Base-by-base conservation (phyloP, 306 rosid genomes). In the Carpinus viminea region DNA sequence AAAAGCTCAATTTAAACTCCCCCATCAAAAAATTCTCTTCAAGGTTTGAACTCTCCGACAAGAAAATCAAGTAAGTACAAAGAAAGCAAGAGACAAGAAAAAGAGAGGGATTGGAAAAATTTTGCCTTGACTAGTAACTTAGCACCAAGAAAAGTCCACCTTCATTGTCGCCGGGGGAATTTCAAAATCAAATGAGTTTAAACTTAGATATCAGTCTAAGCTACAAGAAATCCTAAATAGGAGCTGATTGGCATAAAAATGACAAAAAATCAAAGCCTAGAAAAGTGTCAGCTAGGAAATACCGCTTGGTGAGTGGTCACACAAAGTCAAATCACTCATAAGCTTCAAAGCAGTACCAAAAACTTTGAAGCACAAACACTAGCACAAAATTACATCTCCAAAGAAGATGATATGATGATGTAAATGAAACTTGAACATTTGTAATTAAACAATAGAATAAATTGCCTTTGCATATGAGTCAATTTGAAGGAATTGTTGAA, bases 301-400 rank as follows among this genome's bases (percentile, higher is more conserved):
- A 73, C 34, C 43, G 50, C 78, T 82, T 53, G 26, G 31, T 55
- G 68, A 24, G 61, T 66, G 57, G 26, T 72, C 84, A 71, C 36
- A 83, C 78, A 38, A 76, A 83, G 79, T 83, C 82, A 83, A 90
- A 78, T 70, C 81, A 82, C 17, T 73, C 77, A 38, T 18, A 82
- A 82, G 48, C 90, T 80, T 79, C 88, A 65, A 74, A 75, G 77
- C 54, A 31, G 51, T 16, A 34, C 76, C 77, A 74, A 81, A 45
- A 53, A 62, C 74, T 81, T 76, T 66, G 75, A 75, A 82, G 55
- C 60, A 80, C 43, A 70, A 79, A 59, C 76, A 70, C 70, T 60
- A 28, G 41, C n/a, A 66, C 21, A 66, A 17, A 41, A 36, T 11
- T 38, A 66, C 16, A 66, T 38, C 13, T 24, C 26, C 26, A 24